A percentile compares a stretch with the other conserved stretches of the same genome.
These are phyloP conservation scores for Pichia kudriavzevii DNA, from an alignment of 1,139 yeast genomes.

Conservation along the genomic window DNA sequence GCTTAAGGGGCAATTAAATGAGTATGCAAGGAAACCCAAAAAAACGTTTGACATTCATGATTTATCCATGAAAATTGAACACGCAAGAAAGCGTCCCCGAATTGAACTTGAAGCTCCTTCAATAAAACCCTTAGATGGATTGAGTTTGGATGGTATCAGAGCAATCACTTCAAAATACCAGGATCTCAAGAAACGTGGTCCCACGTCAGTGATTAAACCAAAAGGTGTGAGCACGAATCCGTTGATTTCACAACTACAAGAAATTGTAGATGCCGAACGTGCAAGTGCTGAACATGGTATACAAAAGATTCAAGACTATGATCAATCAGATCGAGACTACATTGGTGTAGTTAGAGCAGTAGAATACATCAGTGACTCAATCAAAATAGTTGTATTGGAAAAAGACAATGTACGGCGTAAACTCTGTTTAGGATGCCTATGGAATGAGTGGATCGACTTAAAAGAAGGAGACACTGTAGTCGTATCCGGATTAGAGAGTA, in stretches of 20 bases:
- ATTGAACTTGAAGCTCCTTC: no score
- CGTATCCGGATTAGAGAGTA: conserved; percentile 14
- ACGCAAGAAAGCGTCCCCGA: no score
- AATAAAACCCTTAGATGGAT: no score
- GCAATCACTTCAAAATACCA: no score
- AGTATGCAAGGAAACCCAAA: no score
- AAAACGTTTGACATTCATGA: no score
- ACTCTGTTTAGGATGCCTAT: conserved; percentile 19
- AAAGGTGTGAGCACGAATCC: no score
- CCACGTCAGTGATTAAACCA: no score
- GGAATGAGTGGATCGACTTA: conserved; percentile 16
- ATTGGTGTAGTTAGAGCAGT: conserved; percentile 6
- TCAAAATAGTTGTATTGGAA: conserved; percentile 5
- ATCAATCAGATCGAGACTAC: background rate
- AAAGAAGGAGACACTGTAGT: conserved; percentile 14
- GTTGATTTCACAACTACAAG: conserved; percentile 1
- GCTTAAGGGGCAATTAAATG: no score
- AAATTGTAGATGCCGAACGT: conserved; percentile 1
- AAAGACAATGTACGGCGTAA: background rate
- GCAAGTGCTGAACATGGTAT: background rate
- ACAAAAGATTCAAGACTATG: conserved; percentile 2
- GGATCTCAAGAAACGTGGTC: no score
- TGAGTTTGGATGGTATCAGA: no score
- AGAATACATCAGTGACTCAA: conserved; percentile 7
- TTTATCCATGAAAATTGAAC: no score